Evolutionary conservation across 768 basidiomycete species (phyloP), one percentile per base, ranked within the genome.

Genomic region (Trametopsis cervina): DNA sequence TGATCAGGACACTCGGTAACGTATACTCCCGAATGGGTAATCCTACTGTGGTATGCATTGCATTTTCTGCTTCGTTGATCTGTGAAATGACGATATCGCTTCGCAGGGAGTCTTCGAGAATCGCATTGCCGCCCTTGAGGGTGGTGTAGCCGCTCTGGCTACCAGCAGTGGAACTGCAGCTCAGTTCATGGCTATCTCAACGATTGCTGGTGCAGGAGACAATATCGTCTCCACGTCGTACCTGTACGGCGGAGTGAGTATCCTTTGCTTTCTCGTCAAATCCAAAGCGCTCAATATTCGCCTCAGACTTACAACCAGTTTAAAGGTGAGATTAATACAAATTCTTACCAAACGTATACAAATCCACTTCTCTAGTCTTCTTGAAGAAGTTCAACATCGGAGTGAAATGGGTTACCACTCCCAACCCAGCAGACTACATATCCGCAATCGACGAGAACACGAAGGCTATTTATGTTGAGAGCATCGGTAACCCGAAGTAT

Each of bases 401-500:
- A 13, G 72, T 77, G 25, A 80, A 80, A 60, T 89, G 82, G 59
- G 79, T 89, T 47, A 63, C 70, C 0, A 73, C 73, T 9, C 66
- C 70, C 26, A 68, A 74, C 27, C 78, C 85, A 0, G 74, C 70
- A 33, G 78, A 68, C 0, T 85, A 86, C 57, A 76, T 66, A 0
- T 75, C 74, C 2, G 83, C 76, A 4, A 88, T 91, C 54, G 85
- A 90, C 54, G 78, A 80, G 11, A 80, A 81, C 26, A 91, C 89
- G 9, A 89, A 84, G 58, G 86, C 80, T 0, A 74, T 89, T 42
- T 87, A 74, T 60, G 72, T 89, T 6, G 88, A 89, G 66, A 79
- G 70, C 47, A 86, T 91, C 38, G 82, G 81, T n/a, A 90, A 90
- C 60, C 86, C 88, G 0, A 82, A 81, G 57, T 87, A 80, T 57